Evolutionary conservation across 2,329 filamentous ascomycete species (phyloP).

Genomic region (Monilinia aucupariae): DNA sequence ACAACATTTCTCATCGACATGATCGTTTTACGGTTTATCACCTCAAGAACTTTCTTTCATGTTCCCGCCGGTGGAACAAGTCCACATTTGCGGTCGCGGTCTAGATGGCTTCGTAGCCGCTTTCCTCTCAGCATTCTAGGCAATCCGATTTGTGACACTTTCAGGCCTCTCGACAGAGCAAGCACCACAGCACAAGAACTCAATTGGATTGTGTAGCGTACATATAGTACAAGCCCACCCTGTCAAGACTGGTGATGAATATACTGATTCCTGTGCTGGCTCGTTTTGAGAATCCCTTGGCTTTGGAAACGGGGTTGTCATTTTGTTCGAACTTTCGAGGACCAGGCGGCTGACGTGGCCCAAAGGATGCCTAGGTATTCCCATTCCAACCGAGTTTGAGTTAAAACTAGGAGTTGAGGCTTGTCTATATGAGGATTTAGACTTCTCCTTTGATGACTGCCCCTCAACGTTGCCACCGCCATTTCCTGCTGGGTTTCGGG

Average conservation of each 20-base stretch:
- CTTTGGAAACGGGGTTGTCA: constrained; percentile 19
- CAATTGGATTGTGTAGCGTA: constrained; percentile 50
- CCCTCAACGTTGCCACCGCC: constrained; percentile 27
- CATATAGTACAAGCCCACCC: constrained; percentile 55
- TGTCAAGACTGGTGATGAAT: constrained; percentile 27
- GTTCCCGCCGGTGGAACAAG: constrained; percentile 49
- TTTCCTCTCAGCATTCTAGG: constrained; percentile 14
- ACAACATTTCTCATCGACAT: background rate
- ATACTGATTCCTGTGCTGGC: constrained; percentile 10
- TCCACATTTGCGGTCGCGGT: constrained; percentile 39
- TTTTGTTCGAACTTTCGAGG: constrained; percentile 24
- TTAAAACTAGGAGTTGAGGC: constrained; percentile 11
- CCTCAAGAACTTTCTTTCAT: constrained; percentile 47
- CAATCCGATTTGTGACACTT: constrained; percentile 30
- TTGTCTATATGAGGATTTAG: background rate
- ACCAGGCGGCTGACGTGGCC: constrained; percentile 31
- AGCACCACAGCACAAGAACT: constrained; percentile 51
- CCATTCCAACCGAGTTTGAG: background rate
- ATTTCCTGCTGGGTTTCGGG: constrained; percentile 33
- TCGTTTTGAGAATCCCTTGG: constrained; percentile 15
- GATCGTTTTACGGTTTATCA: background rate
- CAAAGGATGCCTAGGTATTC: constrained; percentile 2
- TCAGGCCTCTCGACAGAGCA: constrained; percentile 45
- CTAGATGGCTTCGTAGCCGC: constrained; percentile 16
- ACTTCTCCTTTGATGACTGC: background rate